Base-by-base conservation (phyloP, 371 early-diverging fungal species). In the Mortierella sp. region DNA sequence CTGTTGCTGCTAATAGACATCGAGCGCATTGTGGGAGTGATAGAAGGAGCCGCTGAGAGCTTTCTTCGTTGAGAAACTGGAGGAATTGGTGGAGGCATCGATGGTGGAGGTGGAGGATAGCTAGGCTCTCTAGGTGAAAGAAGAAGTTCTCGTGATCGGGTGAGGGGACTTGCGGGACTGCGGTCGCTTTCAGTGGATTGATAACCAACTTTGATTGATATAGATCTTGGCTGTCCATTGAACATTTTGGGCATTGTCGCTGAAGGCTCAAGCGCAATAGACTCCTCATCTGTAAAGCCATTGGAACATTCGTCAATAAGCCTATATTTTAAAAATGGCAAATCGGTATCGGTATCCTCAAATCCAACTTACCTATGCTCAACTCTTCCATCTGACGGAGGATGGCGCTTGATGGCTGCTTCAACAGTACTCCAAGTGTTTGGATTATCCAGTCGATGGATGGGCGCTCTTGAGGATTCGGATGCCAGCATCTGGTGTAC, bases 1-100 rank as follows among this genome's bases (percentile, higher is more conserved):
- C 80, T 80, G 43, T 70, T 56, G 32, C 80, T 80, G 68, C 80
- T 80, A 6, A 80, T 53, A 13, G 80, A 80, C 80, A 80, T 80
- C 55, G 80, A 80, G 19, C 80, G 70, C 5, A 58, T 10, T 10
- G 74, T 67, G 26, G 78, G 51, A 10, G 61, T 54, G 10, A 61
- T 51, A 6, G 78, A 77, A 12, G 68, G 42, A 10, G 80, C 74
- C 3, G 58, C 66, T 7, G 80, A 80, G 19, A 67, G 54, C 45
- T 74, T 80, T 29, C 80, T 60, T 13, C 80, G 47, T 35, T 80
- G 80, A 15, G 75, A 62, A 49, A 74, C 63, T 45, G 80, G 75
- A 9, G 80, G 80, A 19, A 80, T 61, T 31, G 80, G 80, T 22
- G 80, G 80, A 2, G 80, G 70, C 9, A 79, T 55, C 3, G 69